Evolutionary conservation across 495 filamentous ascomycete genomes (phyloP), one percentile per base, ranked within the genome.

Genomic region (Penicillium canescens): DNA sequence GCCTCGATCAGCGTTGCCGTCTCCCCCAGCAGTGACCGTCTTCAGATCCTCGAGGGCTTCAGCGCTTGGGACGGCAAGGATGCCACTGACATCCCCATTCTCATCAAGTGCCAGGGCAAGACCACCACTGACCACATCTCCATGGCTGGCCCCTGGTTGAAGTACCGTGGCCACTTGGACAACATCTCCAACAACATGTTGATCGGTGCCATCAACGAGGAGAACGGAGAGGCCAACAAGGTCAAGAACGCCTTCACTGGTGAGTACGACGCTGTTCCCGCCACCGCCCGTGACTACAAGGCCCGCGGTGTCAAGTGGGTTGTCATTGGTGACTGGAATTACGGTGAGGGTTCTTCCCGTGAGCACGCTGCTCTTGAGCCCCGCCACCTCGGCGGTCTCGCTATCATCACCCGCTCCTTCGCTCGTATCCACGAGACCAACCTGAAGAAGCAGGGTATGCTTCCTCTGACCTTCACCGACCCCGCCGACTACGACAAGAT

Each of bases 101-200:
- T 98, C 58, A 98, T 98, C 84, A 98, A 98, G 86, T 83, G 87
- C 56, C 76, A 96, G 78, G 94, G 94, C 72, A 98, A 98, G 87
- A 98, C 95, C 56, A 98, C 94, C 53, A 98, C 94, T 59, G 94
- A 98, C 66, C 95, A 98, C 81, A 98, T 98, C 77, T 98, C 95
- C 54, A 98, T 81, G 80, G 94, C 94, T 67, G 94, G 94, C 59
- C 94, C 94, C 42, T 98, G 94, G 94, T 84, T 98, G 75, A 98
- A 98, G 83, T 98, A 98, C 85, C 91, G 95, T 83, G 94, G 94
- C 43, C 94, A 98, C 73, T 83, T 98, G 70, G 95, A 98, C 83
- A 98, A 98, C 84, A 98, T 98, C 81, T 98, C 95, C 67, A 98
- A 98, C 86, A 98, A 98, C 85, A 96, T 98, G 92, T 78, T 98